These are phyloP conservation scores for Stemphylium beticola DNA, from an alignment of 2,329 filamentous ascomycete genomes.

Conservation along the genomic window DNA sequence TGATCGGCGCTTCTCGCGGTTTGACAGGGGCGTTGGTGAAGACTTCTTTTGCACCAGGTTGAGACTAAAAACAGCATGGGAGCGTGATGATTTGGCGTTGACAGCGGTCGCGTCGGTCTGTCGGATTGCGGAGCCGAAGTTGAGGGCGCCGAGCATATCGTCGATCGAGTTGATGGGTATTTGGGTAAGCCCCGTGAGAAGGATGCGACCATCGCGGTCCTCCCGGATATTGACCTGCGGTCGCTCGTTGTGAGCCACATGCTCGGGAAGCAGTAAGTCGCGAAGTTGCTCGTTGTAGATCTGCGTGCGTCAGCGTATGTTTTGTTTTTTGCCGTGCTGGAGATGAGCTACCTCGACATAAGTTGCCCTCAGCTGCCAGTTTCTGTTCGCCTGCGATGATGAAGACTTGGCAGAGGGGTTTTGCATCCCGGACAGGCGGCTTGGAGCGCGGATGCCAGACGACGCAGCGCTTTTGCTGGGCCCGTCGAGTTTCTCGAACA, in stretches of 20 bases:
- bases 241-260: conserved; percentile 72
- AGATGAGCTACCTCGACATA: conserved; percentile 70
- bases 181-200: conserved; percentile 88
- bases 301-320: conserved; percentile 52
- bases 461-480: conserved; percentile 66
- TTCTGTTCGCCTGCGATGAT: conserved; percentile 65
- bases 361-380: conserved; percentile 90
- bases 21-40: conserved; percentile 57
- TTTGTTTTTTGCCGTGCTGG: neutral
- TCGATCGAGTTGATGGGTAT: conserved; percentile 90
- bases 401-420: conserved; percentile 51
- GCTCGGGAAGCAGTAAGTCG: conserved; percentile 83
- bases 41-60: conserved; percentile 87
- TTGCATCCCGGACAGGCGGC: conserved; percentile 70
- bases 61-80: conserved; percentile 94
- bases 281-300: conserved; percentile 98
- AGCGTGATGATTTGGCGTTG: conserved; percentile 96
- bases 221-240: conserved; percentile 88
- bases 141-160: conserved; percentile 85
- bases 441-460: conserved; percentile 73
- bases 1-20: conserved; percentile 82
- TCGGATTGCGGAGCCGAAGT: conserved; percentile 90
- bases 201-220: conserved; percentile 91
- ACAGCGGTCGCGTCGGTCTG: conserved; percentile 97
- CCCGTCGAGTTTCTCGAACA: conserved; percentile 86